Percentiles rank a stretch among this genome's conserved stretches.
phyloP scores from a whole-genome alignment of 768 basidiomycete species.

The Naematelia aurantialba region DNA sequence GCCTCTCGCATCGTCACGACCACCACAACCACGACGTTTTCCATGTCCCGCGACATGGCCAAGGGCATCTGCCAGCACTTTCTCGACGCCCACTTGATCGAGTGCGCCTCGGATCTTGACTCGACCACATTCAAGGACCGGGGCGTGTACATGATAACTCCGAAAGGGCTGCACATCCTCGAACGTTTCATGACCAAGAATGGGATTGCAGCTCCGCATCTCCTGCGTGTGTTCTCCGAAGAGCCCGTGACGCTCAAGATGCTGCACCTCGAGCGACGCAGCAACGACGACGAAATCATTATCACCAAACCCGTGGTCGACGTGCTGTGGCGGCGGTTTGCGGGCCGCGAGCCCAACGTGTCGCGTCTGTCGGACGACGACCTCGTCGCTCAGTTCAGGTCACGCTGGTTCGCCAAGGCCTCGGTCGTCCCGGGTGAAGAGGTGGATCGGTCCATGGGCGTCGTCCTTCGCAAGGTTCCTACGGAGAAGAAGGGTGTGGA shows the following conservation, averaged over 20 bases:
- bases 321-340: slow-evolving; percentile 91
- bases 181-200: slow-evolving; percentile 99
- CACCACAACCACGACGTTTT: slow-evolving; percentile 98
- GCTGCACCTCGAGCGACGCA: slow-evolving; percentile 89
- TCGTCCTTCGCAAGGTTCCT: slow-evolving; percentile 45
- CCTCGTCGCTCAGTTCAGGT: slow-evolving; percentile 60
- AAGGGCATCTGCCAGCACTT: slow-evolving; percentile 99
- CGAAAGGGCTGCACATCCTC: slow-evolving; percentile 96
- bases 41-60: slow-evolving; percentile 99
- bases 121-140: slow-evolving; percentile 95
- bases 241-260: slow-evolving; percentile 98
- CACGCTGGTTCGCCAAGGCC: slow-evolving; percentile 28
- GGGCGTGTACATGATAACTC: slow-evolving; percentile 89
- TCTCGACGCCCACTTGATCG: slow-evolving; percentile 96
- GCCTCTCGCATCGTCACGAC: slow-evolving; percentile 97
- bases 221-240: slow-evolving; percentile 78
- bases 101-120: slow-evolving; percentile 86
- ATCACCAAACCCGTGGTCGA: slow-evolving; percentile 90
- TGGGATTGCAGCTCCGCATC: slow-evolving; percentile 90
- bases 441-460: slow-evolving; percentile 46
- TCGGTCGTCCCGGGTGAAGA: slow-evolving; percentile 20
- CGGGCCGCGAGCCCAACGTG: slow-evolving; percentile 71
- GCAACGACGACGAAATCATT: slow-evolving; percentile 93
- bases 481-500: slow-evolving; percentile 51
- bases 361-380: slow-evolving; percentile 62